Base-by-base conservation (phyloP, 2,329 filamentous ascomycete genomes). In the Penicillium thymicola region DNA sequence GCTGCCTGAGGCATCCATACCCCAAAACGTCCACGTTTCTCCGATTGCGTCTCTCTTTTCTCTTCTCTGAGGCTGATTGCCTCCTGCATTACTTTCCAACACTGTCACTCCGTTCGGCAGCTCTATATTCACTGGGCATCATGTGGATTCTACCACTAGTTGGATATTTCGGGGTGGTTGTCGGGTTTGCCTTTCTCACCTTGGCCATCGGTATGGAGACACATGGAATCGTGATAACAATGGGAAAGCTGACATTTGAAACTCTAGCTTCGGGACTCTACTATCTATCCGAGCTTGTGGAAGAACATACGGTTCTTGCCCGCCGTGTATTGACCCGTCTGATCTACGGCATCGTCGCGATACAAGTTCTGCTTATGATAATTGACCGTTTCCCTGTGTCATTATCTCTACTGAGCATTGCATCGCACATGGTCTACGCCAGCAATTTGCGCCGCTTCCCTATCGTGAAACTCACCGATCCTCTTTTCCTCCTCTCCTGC, bases 81-180 rank as follows among this genome's bases (percentile, higher is more conserved):
- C 45, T 50, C 34, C 16, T 34, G 45, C 36, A 52, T 34, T 40
- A 56, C 30, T 47, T 32, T 38, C 23, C 57, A 46, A 21, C 51
- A 46, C 34, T 58, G n/a, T 38, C 52, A 84, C 62, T 21, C 21
- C 63, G 13, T 14, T 45, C 13, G 5, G 28, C 3, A 27, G 21
- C 28, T 51, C 23, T 44, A 8, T n/a, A 10, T 18, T 27, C 8
- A 51, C 21, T n/a, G 4, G 11, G 11, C 21, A 21, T 14, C 16
- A 97, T 97, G 94, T 97, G 92, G 91, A 91, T 99, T 79, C 80
- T 99, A 70, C 92, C 93, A 68, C 79, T 97, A 42, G 80, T 99
- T 68, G 94, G 94, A 69, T 97, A 96, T 71, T 75, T 92, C 34
- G 94, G 94, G 70, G 86, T 95, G 65, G 78, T 92, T 61, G 79